Base-by-base conservation (phyloP, 495 filamentous ascomycete genomes). In the Hapsidospora chrysogenum region DNA sequence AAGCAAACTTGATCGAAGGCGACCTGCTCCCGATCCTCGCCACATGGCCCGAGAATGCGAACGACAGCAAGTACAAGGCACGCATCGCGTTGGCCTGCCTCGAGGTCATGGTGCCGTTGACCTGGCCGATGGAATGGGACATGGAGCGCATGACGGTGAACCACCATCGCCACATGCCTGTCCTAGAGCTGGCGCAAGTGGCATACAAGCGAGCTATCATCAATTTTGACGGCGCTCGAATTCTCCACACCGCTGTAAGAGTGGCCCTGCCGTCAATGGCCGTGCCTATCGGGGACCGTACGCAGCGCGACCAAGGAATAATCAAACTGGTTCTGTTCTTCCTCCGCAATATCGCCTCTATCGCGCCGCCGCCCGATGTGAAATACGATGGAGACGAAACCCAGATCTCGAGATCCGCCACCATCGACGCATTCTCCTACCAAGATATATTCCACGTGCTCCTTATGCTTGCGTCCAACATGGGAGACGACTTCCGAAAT, bases 21-120 rank as follows among this genome's bases (percentile, higher is more conserved):
- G 92, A 99, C 53, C 61, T 99, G 20, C 60, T 96, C 35, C 80
- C 85, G 36, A 96, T 99, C 42, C 64, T 99, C 29, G 76, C 83
- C 1, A 44, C 66, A 23, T 94, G 85, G 84, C 69, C 76, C 34
- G 71, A 68, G 26, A 72, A 70, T 42, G 75, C 76, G 18, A 74
- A 75, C 57, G 74, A 72, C 41, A 63, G 77, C 49, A 80, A 78
- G 56, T 80, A 73, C 35, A 81, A 80, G 52, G 68, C 89, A 39
- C 47, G 52, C 22, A 52, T 60, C 19, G 79, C 84, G 15, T 56
- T 94, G 42, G 80, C 84, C 34, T 93, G 84, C 51, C 63, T 95
- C 56, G 87, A 96, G 52, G 62, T 99, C 33, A 72, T 99, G 42
- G 85, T 93, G 2, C 86, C 87, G 19, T 63, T 99, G 46, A 99